Evolutionary conservation across 371 early-diverging fungal species (phyloP), one percentile per base, ranked within the genome.

Genomic region (Gilbertella persicaria): DNA sequence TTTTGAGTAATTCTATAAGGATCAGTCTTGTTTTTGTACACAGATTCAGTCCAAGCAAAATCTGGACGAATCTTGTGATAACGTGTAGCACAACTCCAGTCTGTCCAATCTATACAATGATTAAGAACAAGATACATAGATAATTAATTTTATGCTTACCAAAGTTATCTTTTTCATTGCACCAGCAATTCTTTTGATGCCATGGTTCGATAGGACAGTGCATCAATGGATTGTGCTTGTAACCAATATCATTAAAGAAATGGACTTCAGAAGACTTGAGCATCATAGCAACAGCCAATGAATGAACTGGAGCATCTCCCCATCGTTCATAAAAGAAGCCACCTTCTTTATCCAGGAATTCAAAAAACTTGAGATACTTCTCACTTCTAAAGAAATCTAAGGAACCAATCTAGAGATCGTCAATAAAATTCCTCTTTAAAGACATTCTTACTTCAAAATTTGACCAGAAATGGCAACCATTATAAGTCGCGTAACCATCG

Each of bases 241-340:
- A 92, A 1, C 93, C 94, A 51, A 93, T 89, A 55, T 92, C 91
- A 58, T 94, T 90, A 61, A 97, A 98, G 71, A 92, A 96, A 60
- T 96, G 96, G 20, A 96, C 81, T 69, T 94, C 83, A 35, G 73
- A 68, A 55, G 82, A 84, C 17, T 79, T 74, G 12, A 97, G 64
- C 73, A 94, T 78, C 68, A 98, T 62, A 0, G 90, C 90, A 0
- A 88, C 92, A 0, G 92, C 96, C 12, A 98, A 66, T 9, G 95
- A 93, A 57, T 96, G 98, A 5, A 97, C 87, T 3, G 98, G 97
- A 13, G 67, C 98, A 48, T 66, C 66, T 13, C 66, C 64, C 66
- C 64, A 69, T 53, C 62, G 78, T 64, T 98, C 99, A 64, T 96
- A 97, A 64, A 89, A 98, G 67, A 98, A 98, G 5, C 89, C 95